These are phyloP conservation scores for Sutorius eximius DNA, from an alignment of 1,284 basidiomycete species.

Conservation along the genomic window DNA sequence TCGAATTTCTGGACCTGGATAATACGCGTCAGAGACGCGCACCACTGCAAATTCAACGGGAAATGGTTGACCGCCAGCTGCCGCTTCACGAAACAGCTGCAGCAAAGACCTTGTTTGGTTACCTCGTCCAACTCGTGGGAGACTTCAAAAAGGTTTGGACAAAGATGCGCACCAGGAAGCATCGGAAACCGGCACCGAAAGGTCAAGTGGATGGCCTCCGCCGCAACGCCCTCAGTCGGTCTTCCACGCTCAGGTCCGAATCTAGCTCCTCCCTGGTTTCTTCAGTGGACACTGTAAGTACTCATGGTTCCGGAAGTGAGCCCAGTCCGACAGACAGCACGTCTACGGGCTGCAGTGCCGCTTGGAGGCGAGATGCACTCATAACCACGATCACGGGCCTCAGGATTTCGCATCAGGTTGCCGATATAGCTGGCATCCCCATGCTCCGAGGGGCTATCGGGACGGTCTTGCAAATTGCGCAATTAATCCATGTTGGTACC, in stretches of 20 bases:
- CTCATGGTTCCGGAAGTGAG: neutral
- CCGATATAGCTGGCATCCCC: conserved; percentile 9
- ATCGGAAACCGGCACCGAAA: neutral
- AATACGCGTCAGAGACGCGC: neutral
- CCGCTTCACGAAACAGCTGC: conserved; percentile 16
- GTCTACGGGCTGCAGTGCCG: conserved; percentile 3
- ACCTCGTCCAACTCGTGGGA: neutral
- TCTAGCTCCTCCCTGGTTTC: neutral
- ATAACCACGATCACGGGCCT: conserved; percentile 10
- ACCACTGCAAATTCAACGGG: conserved; percentile 18
- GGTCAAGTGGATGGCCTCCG: neutral
- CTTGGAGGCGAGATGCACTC: conserved; percentile 1
- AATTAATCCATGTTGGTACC: conserved; percentile 13
- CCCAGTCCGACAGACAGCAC: neutral
- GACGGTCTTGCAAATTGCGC: conserved; percentile 10
- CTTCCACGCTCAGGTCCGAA: neutral
- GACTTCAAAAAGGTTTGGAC: conserved; percentile 8
- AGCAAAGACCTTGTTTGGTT: conserved; percentile 14
- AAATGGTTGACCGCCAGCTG: conserved; percentile 21
- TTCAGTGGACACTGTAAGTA: neutral
- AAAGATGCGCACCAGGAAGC: conserved; percentile 2
- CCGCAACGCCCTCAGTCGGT: neutral
- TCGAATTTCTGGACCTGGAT: conserved; percentile 7
- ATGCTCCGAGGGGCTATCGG: conserved; percentile 14
- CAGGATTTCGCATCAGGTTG: conserved; percentile 10